Evolutionary conservation across 768 basidiomycete genomes (phyloP).

Genomic region (Amylocystis lapponica): DNA sequence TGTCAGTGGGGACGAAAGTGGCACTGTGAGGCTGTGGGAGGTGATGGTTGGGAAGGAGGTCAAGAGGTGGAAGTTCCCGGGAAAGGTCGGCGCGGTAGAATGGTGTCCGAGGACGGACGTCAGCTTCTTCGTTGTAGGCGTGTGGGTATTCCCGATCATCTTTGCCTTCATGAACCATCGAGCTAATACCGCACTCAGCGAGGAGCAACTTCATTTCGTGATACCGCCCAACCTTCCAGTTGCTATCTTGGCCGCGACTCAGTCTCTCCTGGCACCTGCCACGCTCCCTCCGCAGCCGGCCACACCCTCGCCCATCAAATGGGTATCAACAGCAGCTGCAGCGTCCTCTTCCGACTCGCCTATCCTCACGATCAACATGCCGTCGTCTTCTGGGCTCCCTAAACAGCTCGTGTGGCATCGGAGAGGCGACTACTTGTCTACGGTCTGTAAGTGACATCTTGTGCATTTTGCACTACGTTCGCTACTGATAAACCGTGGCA

Average conservation of each 20-base stretch:
- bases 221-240: slow-evolving; percentile 74
- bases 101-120: slow-evolving; percentile 92
- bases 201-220: slow-evolving; percentile 74
- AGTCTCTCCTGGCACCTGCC: slow-evolving; percentile 54
- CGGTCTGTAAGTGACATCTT: slow-evolving; percentile 68
- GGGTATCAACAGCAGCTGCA: slow-evolving; percentile 46
- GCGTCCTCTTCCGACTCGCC: slow-evolving; percentile 48
- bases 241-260: slow-evolving; percentile 50
- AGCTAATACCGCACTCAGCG: too few relatives aligned
- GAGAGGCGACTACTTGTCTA: slow-evolving; percentile 91
- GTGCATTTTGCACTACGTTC: background rate
- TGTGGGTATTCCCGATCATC: slow-evolving; percentile 46
- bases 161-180: too few relatives aligned
- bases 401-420: slow-evolving; percentile 90
- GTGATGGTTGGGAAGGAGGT: slow-evolving; percentile 84
- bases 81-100: slow-evolving; percentile 77
- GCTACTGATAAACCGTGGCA: background rate
- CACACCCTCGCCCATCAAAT: slow-evolving; percentile 64
- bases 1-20: slow-evolving; percentile 86
- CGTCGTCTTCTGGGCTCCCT: slow-evolving; percentile 60
- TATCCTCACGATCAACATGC: slow-evolving; percentile 56
- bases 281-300: slow-evolving; percentile 53
- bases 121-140: slow-evolving; percentile 69
- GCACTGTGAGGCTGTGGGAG: slow-evolving; percentile 88
- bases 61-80: slow-evolving; percentile 77